Percentiles rank a stretch among this genome's conserved stretches.
These are phyloP conservation scores for Ceratobasidium sp. DNA, from an alignment of 1,284 basidiomycete genomes.

Conservation along the genomic window DNA sequence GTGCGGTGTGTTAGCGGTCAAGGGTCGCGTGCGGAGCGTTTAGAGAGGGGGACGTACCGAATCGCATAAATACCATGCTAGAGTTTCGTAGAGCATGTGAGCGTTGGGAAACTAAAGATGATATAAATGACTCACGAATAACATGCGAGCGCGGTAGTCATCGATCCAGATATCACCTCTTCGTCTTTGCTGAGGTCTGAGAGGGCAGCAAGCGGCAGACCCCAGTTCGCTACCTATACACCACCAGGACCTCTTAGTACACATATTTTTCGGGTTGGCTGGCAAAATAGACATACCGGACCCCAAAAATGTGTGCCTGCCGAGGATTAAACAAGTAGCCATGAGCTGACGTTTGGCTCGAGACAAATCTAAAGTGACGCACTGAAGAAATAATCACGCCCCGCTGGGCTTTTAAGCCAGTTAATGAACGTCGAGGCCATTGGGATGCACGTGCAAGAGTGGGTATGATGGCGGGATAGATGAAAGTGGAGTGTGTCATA, in stretches of 20 bases:
- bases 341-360: constrained; percentile 3
- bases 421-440: constrained; percentile 85
- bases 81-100: not conserved
- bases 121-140: constrained; percentile 81
- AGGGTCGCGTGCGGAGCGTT: not conserved
- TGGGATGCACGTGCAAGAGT: constrained; percentile 11
- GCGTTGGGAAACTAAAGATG: not conserved
- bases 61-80: constrained; percentile 94
- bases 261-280: not conserved
- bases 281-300: constrained; percentile 68
- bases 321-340: constrained; percentile 46
- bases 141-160: constrained; percentile 87
- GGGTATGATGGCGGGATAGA: constrained; percentile 12
- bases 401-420: constrained; percentile 90
- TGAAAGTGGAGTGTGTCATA: constrained; percentile 29
- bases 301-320: constrained; percentile 97
- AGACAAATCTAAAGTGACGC: constrained; percentile 54
- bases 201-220: constrained; percentile 90
- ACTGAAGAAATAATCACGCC: constrained; percentile 95
- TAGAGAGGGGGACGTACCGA: constrained; percentile 65
- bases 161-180: constrained; percentile 93
- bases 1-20: not conserved
- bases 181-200: constrained; percentile 91
- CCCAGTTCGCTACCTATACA: constrained; percentile 92
- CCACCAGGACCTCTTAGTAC: not conserved